Evolutionary conservation across 345 rosid species (phyloP).

Genomic region (Eucalyptus sp.): DNA sequence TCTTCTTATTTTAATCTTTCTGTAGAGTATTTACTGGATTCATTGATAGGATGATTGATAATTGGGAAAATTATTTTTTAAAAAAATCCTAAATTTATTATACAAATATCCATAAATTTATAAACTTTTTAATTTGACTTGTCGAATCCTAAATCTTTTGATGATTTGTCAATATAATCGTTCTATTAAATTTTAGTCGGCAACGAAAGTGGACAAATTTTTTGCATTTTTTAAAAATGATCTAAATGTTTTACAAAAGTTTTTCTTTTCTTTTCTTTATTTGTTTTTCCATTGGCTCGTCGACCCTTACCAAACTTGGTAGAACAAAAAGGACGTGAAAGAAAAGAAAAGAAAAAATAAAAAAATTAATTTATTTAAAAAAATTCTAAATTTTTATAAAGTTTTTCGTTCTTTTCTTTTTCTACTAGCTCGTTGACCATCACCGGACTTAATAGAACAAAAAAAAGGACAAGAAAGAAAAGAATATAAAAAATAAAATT

Average conservation of each 20-base stretch:
- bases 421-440: background rate
- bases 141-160: background rate
- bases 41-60: background rate
- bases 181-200: background rate
- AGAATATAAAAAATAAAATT: too few relatives aligned
- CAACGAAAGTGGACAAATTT: background rate
- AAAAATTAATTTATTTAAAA: too few relatives aligned
- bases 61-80: background rate
- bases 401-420: too few relatives aligned
- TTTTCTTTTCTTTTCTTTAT: background rate
- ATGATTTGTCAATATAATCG: too few relatives aligned
- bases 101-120: too few relatives aligned
- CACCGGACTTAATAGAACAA: too few relatives aligned
- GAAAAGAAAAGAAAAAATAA: fast-evolving
- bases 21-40: background rate
- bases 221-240: background rate
- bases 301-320: background rate
- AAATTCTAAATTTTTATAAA: too few relatives aligned
- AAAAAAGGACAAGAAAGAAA: background rate
- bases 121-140: background rate
- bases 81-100: background rate
- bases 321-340: too few relatives aligned
- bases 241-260: background rate
- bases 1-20: background rate
- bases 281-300: background rate